phyloP scores from a whole-genome alignment of 176 grass and related monocot genomes.

The Aegilops tauschii region DNA sequence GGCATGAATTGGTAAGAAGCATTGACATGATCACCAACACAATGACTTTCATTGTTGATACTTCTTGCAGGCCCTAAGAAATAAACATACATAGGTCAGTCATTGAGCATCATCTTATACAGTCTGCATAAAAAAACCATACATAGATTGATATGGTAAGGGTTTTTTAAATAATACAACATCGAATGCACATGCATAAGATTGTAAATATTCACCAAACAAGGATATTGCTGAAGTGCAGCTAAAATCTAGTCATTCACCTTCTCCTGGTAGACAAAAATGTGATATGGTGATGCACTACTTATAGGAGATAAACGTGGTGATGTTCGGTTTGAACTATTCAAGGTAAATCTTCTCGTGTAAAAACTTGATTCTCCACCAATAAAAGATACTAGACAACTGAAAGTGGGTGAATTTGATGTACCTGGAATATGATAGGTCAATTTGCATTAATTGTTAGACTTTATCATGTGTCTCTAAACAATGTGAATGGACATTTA shows the following conservation, averaged over 20 bases:
- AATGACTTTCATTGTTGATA: conserved; percentile 1
- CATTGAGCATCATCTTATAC: not conserved
- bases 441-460: not conserved
- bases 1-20: not conserved
- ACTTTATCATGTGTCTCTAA: not conserved
- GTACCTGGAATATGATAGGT: not conserved
- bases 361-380: conserved; percentile 28
- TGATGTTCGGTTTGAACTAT: conserved; percentile 1
- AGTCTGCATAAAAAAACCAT: not conserved
- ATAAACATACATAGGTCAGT: not conserved
- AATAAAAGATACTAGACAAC: conserved; percentile 30
- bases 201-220: not conserved
- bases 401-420: conserved; percentile 15
- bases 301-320: conserved; percentile 33
- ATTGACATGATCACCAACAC: not conserved
- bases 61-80: not conserved
- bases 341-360: not conserved
- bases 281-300: not conserved
- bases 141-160: not conserved
- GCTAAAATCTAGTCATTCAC: not conserved
- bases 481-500: not conserved
- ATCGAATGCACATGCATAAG: not conserved
- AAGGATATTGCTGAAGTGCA: not conserved
- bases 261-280: not conserved
- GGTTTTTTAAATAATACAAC: not conserved